These are phyloP conservation scores for Hibiscus trionum DNA, from an alignment of 345 rosid genomes.

Conservation along the genomic window DNA sequence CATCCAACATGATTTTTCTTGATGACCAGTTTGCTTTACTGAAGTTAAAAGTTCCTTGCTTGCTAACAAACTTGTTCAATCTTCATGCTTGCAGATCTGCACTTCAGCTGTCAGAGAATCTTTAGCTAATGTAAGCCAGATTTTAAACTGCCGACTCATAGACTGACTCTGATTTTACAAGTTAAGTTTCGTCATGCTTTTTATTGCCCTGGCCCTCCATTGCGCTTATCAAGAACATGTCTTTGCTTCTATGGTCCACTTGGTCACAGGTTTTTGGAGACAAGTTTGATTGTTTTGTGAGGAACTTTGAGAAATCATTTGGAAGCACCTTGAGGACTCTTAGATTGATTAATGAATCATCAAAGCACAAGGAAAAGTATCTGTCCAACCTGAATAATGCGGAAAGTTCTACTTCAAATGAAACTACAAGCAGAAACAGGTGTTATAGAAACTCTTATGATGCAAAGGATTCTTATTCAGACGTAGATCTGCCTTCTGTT, in stretches of 20 bases:
- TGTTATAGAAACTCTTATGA: constrained; percentile 13
- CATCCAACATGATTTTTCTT: background rate
- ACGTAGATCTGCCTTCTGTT: constrained; percentile 20
- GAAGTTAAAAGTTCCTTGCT: background rate
- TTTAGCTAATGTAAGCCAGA: constrained; percentile 74
- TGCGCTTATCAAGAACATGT: constrained; percentile 17
- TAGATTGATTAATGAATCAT: constrained; percentile 48
- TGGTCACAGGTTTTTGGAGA: constrained; percentile 66
- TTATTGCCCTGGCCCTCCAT: background rate
- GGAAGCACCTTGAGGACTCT: constrained; percentile 78
- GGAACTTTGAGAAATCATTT: constrained; percentile 77
- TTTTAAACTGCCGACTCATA: constrained; percentile 29
- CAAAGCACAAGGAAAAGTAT: constrained; percentile 17
- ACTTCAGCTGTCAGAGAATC: constrained; percentile 76
- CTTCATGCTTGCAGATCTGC: constrained; percentile 56
- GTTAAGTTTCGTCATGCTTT: constrained; percentile 23
- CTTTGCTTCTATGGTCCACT: constrained; percentile 17
- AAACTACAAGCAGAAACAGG: constrained; percentile 5
- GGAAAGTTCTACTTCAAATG: constrained; percentile 12
- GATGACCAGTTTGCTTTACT: background rate
- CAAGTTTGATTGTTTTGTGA: constrained; percentile 49
- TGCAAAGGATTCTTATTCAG: constrained; percentile 24
- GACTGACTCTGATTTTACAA: constrained; percentile 31
- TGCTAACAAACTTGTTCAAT: background rate
- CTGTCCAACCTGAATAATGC: constrained; percentile 17